A percentile compares a stretch with the other conserved stretches of the same genome.
Evolutionary conservation across 495 filamentous ascomycete species (phyloP).

Genomic region (Penicillium mononematosum): DNA sequence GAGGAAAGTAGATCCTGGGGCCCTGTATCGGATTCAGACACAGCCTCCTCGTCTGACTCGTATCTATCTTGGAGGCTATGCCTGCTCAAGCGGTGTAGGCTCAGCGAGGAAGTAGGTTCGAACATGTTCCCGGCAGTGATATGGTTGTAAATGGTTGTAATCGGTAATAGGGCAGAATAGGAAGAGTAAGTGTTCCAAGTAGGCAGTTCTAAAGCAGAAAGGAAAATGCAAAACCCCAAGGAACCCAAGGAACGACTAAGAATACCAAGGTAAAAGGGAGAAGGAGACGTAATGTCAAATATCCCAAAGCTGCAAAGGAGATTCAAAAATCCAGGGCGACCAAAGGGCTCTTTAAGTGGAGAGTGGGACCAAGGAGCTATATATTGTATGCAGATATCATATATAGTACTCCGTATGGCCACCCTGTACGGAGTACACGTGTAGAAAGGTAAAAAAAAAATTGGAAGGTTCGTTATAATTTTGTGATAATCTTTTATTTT

Average conservation of each 20-base stretch:
- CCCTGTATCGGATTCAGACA: conserved; percentile 42
- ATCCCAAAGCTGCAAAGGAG: conserved; percentile 19
- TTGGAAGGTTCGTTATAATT: too few species aligned
- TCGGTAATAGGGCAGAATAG: not conserved
- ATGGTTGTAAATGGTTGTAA: not conserved
- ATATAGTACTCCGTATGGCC: conserved; percentile 7
- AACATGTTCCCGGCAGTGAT: conserved; percentile 30
- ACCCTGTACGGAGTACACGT: conserved; percentile 30
- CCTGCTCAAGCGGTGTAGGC: conserved; percentile 39
- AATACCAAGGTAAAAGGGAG: conserved; percentile 9
- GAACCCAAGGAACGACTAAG: not conserved
- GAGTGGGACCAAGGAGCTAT: conserved; percentile 18
- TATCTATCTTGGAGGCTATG: conserved; percentile 40
- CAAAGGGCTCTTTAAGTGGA: conserved; percentile 22
- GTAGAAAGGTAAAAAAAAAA: conserved; percentile 8
- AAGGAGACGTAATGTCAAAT: conserved; percentile 12
- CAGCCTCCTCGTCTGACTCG: conserved; percentile 47
- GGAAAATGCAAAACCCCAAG: not conserved
- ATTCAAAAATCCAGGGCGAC: conserved; percentile 12
- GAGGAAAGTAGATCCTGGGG: conserved; percentile 38
- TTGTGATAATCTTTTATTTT: too few species aligned
- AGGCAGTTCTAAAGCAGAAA: not conserved
- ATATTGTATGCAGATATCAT: too few species aligned
- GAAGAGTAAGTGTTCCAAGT: conserved; percentile 5
- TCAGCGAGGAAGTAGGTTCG: conserved; percentile 28